These are phyloP conservation scores for Pythium myriotylum DNA, from an alignment of 352 stramenopile species.

Conservation along the genomic window DNA sequence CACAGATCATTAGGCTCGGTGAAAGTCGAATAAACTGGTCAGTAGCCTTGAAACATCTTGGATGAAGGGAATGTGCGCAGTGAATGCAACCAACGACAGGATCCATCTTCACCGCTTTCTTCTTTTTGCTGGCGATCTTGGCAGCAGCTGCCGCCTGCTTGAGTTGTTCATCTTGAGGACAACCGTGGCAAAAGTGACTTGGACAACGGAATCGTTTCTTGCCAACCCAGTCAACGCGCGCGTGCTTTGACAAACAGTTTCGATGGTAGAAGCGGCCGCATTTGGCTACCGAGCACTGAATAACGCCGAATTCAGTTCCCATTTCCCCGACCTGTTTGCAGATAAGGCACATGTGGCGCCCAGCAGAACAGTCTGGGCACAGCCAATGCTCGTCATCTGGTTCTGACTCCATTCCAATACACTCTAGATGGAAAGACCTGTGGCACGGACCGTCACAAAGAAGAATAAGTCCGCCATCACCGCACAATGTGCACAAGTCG, in stretches of 20 bases:
- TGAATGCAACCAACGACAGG: constrained; percentile 86
- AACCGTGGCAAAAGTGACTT: constrained; percentile 89
- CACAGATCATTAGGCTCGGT: constrained; percentile 88
- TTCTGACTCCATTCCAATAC: constrained; percentile 84
- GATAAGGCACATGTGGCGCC: constrained; percentile 91
- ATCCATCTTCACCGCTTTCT: constrained; percentile 42
- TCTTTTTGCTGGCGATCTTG: constrained; percentile 43
- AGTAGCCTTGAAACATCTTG: constrained; percentile 72
- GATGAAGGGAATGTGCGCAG: constrained; percentile 81
- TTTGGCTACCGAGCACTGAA: constrained; percentile 90
- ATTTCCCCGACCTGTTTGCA: constrained; percentile 92
- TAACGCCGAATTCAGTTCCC: constrained; percentile 88
- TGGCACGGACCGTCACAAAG: constrained; percentile 93
- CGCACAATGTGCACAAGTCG: constrained; percentile 91
- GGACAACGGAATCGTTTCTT: constrained; percentile 91
- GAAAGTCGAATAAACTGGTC: constrained; percentile 86
- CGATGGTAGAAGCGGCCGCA: constrained; percentile 95
- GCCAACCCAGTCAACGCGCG: constrained; percentile 84
- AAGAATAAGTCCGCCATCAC: constrained; percentile 90
- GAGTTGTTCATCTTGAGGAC: constrained; percentile 35
- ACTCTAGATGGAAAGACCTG: constrained; percentile 93
- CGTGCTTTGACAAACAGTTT: constrained; percentile 73
- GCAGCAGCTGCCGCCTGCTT: constrained; percentile 23
- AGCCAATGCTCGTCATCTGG: constrained; percentile 89
- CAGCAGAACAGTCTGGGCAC: constrained; percentile 87